phyloP scores from a whole-genome alignment of 148 eudicot species.

The Rheum nobile region DNA sequence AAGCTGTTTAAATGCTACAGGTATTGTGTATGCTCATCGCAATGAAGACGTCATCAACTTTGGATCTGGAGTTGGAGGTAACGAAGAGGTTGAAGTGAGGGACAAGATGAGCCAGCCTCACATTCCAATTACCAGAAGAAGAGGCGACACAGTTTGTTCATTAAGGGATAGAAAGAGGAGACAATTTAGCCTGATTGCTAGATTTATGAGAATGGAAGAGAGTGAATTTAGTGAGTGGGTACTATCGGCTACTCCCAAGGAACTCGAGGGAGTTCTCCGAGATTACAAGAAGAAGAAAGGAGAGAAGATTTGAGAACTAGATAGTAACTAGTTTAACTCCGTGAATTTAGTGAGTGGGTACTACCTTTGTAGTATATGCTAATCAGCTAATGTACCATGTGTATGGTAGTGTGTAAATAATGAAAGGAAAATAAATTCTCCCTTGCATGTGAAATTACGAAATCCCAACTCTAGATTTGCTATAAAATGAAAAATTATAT shows the following conservation, averaged over 20 bases:
- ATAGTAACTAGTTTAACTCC: neutral
- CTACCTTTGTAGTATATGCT: too few relatives aligned
- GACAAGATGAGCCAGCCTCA: conserved; percentile 15
- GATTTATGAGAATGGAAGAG: conserved; percentile 44
- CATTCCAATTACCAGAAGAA: neutral
- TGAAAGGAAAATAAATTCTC: neutral
- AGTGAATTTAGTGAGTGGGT: conserved; percentile 60
- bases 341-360: too few relatives aligned
- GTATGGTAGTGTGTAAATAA: neutral
- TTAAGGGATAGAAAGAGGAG: conserved; percentile 32
- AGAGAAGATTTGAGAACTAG: neutral
- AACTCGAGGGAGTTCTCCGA: conserved; percentile 39
- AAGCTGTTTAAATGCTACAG: conserved; percentile 23
- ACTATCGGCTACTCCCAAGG: conserved; percentile 40
- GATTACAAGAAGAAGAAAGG: conserved; percentile 42
- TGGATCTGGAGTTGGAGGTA: conserved; percentile 21
- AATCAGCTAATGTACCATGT: neutral
- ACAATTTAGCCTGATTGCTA: conserved; percentile 42
- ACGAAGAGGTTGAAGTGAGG: conserved; percentile 6
- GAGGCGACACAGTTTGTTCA: conserved; percentile 11
- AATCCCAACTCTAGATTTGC: too few relatives aligned
- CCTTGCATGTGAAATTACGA: too few relatives aligned
- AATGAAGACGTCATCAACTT: conserved; percentile 68
- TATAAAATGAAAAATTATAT: too few relatives aligned
- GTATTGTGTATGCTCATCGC: conserved; percentile 82